Evolutionary conservation across 2,329 filamentous ascomycete genomes (phyloP).

Genomic region (Cryphonectria parasitica): DNA sequence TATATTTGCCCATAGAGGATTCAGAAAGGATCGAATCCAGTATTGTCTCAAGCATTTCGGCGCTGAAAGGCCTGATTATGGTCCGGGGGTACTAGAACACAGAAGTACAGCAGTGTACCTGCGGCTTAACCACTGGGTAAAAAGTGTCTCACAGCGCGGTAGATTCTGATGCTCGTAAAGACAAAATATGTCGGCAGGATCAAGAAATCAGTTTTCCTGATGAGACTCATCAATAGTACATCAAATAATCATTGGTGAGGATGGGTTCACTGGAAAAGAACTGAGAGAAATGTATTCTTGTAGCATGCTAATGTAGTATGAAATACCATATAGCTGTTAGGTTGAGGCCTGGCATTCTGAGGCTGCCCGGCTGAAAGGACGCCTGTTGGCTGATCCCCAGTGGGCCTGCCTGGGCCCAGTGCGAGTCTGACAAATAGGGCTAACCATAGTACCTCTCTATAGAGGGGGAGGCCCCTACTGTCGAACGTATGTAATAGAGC

Average conservation of each 20-base stretch:
- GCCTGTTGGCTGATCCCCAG: neutral
- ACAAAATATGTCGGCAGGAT: neutral
- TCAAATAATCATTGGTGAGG: neutral
- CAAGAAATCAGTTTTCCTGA: neutral
- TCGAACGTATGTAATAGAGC: neutral
- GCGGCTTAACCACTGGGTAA: neutral
- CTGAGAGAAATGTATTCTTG: neutral
- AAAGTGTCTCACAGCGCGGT: neutral
- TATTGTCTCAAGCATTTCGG: neutral
- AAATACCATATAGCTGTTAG: neutral
- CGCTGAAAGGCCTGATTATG: neutral
- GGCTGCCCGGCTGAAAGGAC: neutral
- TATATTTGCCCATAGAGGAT: neutral
- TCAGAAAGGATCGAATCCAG: neutral
- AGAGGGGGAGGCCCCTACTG: neutral
- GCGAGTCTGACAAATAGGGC: neutral
- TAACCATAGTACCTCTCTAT: neutral
- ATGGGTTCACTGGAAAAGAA: neutral
- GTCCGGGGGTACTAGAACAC: too few species aligned
- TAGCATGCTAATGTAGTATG: neutral
- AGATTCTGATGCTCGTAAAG: neutral
- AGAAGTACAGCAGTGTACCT: neutral
- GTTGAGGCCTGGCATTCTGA: neutral
- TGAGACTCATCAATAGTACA: neutral
- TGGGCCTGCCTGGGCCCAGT: constrained; percentile 1